These are phyloP conservation scores for Didymella pinodella DNA, from an alignment of 2,329 filamentous ascomycete genomes.

Conservation along the genomic window DNA sequence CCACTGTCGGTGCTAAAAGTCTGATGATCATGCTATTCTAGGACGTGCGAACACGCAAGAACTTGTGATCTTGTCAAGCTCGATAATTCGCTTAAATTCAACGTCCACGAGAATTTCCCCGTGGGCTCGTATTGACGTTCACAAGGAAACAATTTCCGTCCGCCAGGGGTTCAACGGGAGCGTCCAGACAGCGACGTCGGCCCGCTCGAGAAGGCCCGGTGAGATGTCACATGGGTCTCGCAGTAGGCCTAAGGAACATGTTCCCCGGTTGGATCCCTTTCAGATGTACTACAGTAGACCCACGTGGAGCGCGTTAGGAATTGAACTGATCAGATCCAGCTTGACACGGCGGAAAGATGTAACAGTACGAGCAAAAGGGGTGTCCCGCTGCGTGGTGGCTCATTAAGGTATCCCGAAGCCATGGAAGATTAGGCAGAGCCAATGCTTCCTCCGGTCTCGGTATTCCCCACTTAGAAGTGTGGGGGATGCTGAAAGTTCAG, in stretches of 20 bases:
- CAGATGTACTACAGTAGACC: slow-evolving; percentile 2
- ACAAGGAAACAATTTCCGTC: slow-evolving; percentile 1
- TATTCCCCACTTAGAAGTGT: background rate
- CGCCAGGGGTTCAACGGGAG: slow-evolving; percentile 6
- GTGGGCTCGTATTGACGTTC: background rate
- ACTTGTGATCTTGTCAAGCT: background rate
- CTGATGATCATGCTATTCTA: background rate
- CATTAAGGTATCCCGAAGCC: slow-evolving; percentile 5
- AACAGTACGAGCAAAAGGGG: background rate
- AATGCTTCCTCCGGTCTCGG: slow-evolving; percentile 1
- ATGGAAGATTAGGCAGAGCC: background rate
- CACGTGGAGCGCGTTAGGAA: background rate
- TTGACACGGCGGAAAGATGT: background rate
- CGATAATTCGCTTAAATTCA: no score
- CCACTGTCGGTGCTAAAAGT: background rate
- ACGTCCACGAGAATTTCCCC: background rate
- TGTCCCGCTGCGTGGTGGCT: background rate
- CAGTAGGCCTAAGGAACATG: slow-evolving; percentile 3
- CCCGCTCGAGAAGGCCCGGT: slow-evolving; percentile 18
- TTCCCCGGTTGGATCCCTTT: slow-evolving; percentile 1
- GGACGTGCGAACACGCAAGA: background rate
- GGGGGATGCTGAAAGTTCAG: background rate
- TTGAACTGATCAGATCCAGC: background rate
- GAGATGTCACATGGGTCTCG: slow-evolving; percentile 2
- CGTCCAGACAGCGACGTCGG: slow-evolving; percentile 8